Base-by-base conservation (phyloP, 306 rosid species). In the Cercis canadensis region DNA sequence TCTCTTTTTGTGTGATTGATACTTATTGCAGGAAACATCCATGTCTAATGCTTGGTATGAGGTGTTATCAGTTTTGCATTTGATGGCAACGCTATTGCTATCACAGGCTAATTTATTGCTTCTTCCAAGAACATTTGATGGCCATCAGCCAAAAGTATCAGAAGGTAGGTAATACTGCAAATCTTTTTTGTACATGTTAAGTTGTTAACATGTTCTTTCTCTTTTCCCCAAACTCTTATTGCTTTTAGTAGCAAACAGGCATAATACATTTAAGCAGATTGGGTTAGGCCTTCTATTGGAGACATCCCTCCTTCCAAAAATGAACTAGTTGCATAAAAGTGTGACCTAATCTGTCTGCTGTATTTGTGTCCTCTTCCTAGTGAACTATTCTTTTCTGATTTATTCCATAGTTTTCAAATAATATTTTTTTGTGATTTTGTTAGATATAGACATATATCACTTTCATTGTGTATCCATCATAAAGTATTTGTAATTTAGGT, bases 121-220 rank as follows among this genome's bases (percentile, higher is more conserved):
- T 85, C 97, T 94, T 85, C 97, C 99, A 15, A 90, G 95, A 87
- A 84, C 95, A 68, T 89, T 96, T 51, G 96, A 91, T 73, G 96
- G 97, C 73, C 53, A 87, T 81, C 99, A 89, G 82, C 88, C 85
- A 43, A 94, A 80, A 85, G 95, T 87, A 78, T 81, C 96, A 55
- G 97, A 94, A 84, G 99, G 99, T 91, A 66, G 53, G 69, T 65
- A 57, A 29, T 67, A 61, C 62, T 76, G 51, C 39, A 67, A 65
- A 65, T 67, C 12, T 9, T 14, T 57, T 62, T 63, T 37, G 75
- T 16, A 13, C 59, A 49, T 31, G 19, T 12, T 24, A 37, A 37
- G 10, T 5, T 37, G 43, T 37, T 39, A 51, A 40, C 34, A 34
- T 17, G 53, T 29, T 57, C 66, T 17, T 65, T 52, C 4, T 31